Conservation (phyloP, 1,284 basidiomycete species). For the Rhodotorula sp. region DNA sequence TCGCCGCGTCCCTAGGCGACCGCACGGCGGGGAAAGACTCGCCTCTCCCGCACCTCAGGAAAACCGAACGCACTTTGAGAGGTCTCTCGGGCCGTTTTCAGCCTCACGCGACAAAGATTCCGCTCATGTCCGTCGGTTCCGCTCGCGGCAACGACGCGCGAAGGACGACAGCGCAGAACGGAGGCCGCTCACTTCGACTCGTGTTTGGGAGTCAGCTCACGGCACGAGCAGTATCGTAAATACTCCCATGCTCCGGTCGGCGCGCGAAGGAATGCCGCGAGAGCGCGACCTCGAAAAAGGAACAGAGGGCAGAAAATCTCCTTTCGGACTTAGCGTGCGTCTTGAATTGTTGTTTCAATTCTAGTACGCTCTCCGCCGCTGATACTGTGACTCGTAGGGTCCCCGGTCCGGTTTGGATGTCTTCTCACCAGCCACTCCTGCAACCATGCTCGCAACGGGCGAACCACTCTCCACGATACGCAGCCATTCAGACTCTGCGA, state of each 20-base stretch:
- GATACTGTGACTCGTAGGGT: no score
- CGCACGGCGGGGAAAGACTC: no score
- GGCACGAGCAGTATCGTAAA: not conserved
- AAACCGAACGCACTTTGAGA: not conserved
- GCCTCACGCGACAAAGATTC: not conserved
- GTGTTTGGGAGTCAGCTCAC: not conserved
- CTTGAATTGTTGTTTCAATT: no score
- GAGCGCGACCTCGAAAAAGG: no score
- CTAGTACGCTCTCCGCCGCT: no score
- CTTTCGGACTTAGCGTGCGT: no score
- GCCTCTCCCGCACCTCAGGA: no score
- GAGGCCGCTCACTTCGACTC: not conserved
- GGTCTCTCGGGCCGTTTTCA: not conserved
- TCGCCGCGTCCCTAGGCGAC: no score
- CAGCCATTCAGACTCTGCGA: no score
- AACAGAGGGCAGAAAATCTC: no score
- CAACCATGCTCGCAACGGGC: not conserved
- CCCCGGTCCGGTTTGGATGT: not conserved
- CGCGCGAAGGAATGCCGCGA: no score
- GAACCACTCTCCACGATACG: not conserved
- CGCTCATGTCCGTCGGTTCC: not conserved
- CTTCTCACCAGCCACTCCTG: not conserved
- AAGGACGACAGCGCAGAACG: not conserved
- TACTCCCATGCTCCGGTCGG: not conserved
- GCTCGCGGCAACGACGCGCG: not conserved